Evolutionary conservation across 306 rosid species (phyloP).

Genomic region (Vigna nakashimae): DNA sequence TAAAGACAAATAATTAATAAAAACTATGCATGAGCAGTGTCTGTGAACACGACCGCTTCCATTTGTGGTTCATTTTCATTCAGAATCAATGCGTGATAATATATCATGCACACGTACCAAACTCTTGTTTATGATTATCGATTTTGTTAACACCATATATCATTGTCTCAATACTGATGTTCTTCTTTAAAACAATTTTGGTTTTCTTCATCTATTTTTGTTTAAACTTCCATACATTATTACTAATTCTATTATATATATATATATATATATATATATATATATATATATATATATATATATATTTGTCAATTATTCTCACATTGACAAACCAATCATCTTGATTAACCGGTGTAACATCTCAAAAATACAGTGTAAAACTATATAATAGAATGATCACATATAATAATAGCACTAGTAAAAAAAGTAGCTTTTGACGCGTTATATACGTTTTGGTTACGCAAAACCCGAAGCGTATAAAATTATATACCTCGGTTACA

Average conservation of each 20-base stretch:
- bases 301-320: no score
- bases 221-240: not conserved
- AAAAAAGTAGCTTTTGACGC: no score
- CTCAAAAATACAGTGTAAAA: no score
- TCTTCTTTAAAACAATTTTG: not conserved
- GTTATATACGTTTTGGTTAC: no score
- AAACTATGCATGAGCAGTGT: constrained; percentile 17
- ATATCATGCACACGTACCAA: not conserved
- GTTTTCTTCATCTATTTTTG: not conserved
- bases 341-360: no score
- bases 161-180: not conserved
- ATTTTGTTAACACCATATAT: not conserved
- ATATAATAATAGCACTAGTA: no score
- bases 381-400: no score
- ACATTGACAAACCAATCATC: no score
- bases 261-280: no score
- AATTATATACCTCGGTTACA: no score
- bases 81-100: not conserved
- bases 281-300: no score
- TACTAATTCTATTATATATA: not conserved
- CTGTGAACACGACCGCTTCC: not conserved
- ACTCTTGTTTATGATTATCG: not conserved
- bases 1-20: not conserved
- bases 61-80: not conserved
- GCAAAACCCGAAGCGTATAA: no score